Percentiles rank a stretch among this genome's conserved stretches.
Conservation (phyloP, 164 flowering plant genomes). For the Litsea cubeba region DNA sequence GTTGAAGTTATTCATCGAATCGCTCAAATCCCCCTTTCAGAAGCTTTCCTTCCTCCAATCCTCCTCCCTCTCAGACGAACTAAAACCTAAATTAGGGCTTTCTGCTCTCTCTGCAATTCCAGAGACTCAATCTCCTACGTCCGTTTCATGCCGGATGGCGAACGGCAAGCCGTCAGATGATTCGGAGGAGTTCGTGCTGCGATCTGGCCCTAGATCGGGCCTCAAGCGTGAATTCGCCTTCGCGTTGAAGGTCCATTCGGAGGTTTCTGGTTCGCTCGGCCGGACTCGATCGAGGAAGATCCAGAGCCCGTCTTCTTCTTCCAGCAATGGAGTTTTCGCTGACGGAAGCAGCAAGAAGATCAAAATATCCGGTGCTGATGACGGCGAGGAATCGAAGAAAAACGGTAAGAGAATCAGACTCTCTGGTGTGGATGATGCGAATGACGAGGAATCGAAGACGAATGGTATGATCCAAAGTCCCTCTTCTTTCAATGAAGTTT, state of each 20-base stretch:
- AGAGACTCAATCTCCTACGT: background rate
- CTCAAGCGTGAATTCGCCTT: constrained; percentile 32
- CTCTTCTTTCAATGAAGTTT: too few species aligned
- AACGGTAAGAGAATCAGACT: background rate
- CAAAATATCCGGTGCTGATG: background rate
- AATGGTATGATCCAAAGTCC: too few species aligned
- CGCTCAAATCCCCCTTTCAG: background rate
- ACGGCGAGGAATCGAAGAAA: background rate
- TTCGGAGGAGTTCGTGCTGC: constrained; percentile 19
- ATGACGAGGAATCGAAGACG: too few species aligned
- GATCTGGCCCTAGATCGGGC: constrained; percentile 23
- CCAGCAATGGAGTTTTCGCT: background rate
- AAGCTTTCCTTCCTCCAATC: background rate
- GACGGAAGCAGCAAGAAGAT: background rate
- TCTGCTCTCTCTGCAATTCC: background rate
- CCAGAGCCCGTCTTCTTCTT: background rate
- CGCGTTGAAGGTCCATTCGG: constrained; percentile 23
- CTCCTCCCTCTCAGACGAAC: background rate
- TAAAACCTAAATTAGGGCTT: background rate
- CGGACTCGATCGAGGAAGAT: constrained; percentile 15
- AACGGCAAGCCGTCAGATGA: constrained; percentile 12
- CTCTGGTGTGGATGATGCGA: background rate
- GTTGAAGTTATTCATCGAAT: background rate
- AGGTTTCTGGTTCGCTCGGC: constrained; percentile 20
- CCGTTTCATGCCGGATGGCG: constrained; percentile 16